Conservation (phyloP, 352 stramenopile species). For the Phytophthora vignae region DNA sequence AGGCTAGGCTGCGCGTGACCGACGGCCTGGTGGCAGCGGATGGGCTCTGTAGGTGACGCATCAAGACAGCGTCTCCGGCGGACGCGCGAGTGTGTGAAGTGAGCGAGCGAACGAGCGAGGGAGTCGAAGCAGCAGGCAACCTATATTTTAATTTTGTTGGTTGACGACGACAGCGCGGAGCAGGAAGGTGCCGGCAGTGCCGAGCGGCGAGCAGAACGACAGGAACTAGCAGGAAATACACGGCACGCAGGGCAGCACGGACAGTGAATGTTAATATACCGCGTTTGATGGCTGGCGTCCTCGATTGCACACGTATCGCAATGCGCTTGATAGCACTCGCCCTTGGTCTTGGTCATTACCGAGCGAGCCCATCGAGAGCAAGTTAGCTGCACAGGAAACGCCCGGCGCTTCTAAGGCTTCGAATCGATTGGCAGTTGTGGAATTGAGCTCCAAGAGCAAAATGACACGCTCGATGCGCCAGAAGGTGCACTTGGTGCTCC, state of each 20-base stretch:
- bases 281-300: constrained; percentile 35
- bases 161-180: constrained; percentile 23
- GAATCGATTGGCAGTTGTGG: constrained; percentile 21
- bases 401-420: constrained; percentile 6
- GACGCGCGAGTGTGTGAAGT: constrained; percentile 2
- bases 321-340: too few species aligned
- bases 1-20: constrained; percentile 2
- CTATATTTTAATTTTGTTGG: constrained; percentile 48
- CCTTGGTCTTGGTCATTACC: not conserved
- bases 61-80: not conserved
- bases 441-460: too few species aligned
- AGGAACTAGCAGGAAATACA: constrained; percentile 20
- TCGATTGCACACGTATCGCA: too few species aligned
- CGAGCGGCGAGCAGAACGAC: constrained; percentile 6
- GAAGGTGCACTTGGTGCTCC: too few species aligned
- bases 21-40: constrained; percentile 12
- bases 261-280: constrained; percentile 39
- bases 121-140: constrained; percentile 13
- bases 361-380: not conserved
- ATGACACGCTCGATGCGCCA: too few species aligned
- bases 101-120: too few species aligned
- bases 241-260: constrained; percentile 6
- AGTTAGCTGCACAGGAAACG: not conserved
- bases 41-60: constrained; percentile 13
- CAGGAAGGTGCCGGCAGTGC: constrained; percentile 16